Evolutionary conservation across 2,329 filamentous ascomycete species (phyloP).

Genomic region (Trichoderma arundinaceum): DNA sequence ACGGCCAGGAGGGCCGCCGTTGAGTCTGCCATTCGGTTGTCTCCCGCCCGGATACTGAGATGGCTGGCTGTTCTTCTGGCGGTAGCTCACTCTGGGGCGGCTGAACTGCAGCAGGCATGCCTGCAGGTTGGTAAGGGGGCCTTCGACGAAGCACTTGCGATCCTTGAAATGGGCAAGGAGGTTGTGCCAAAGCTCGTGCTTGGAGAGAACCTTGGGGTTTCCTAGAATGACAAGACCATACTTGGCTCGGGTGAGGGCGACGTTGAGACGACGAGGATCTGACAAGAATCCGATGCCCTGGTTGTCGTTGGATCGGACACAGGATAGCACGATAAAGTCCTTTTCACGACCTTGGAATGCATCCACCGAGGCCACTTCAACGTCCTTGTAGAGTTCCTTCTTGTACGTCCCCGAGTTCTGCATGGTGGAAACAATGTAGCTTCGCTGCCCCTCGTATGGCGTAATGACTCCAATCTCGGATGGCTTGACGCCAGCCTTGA

Average conservation of each 20-base stretch:
- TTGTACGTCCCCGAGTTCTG: conserved; percentile 96
- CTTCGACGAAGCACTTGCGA: conserved; percentile 92
- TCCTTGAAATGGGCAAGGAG: conserved; percentile 97
- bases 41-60: conserved; percentile 64
- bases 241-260: conserved; percentile 94
- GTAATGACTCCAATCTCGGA: conserved; percentile 96
- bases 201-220: conserved; percentile 95
- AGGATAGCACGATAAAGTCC: conserved; percentile 97
- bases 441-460: conserved; percentile 96
- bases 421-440: conserved; percentile 99
- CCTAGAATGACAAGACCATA: conserved; percentile 96
- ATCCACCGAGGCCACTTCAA: conserved; percentile 97
- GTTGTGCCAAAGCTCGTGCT: conserved; percentile 97
- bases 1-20: conserved; percentile 50
- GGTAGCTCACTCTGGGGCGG: conserved; percentile 89
- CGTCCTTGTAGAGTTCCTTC: conserved; percentile 98
- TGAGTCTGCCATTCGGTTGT: conserved; percentile 50
- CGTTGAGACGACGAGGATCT: conserved; percentile 94
- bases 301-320: conserved; percentile 97
- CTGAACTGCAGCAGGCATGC: conserved; percentile 94
- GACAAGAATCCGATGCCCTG: conserved; percentile 99
- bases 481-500: conserved; percentile 97
- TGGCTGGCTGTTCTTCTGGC: conserved; percentile 78
- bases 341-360: conserved; percentile 99
- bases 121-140: conserved; percentile 93